phyloP scores from a whole-genome alignment of 306 rosid species.

The Calophaca sinica region DNA sequence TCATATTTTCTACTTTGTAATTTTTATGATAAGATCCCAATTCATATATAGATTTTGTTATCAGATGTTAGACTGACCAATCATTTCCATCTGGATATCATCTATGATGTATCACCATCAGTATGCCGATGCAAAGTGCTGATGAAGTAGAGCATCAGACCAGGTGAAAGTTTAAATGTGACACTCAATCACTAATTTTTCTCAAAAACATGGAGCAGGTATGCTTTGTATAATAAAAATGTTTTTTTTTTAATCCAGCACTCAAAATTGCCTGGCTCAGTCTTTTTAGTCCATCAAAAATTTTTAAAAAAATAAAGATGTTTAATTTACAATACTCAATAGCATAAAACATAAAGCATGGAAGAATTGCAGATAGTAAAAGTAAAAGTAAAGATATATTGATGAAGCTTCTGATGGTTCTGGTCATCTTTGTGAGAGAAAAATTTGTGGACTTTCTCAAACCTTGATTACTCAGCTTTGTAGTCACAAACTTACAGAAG shows the following conservation, averaged over 20 bases:
- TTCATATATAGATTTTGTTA: constrained; percentile 23
- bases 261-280: not conserved
- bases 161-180: not conserved
- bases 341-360: too few species aligned
- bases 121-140: not conserved
- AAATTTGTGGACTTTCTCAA: too few species aligned
- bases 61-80: constrained; percentile 32
- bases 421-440: too few species aligned
- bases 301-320: too few species aligned
- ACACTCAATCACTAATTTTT: constrained; percentile 11
- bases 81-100: constrained; percentile 22
- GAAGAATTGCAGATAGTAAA: too few species aligned
- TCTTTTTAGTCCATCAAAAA: too few species aligned
- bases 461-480: too few species aligned
- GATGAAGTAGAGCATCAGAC: constrained; percentile 1
- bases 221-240: constrained; percentile 9
- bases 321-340: too few species aligned
- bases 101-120: not conserved
- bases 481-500: too few species aligned
- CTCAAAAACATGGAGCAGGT: constrained; percentile 2
- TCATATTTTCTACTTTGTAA: not conserved
- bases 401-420: too few species aligned
- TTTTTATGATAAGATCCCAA: constrained; percentile 12
- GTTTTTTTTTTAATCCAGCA: constrained; percentile 4
- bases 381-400: too few species aligned